Evolutionary conservation across 2,329 filamentous ascomycete genomes (phyloP), one percentile per base, ranked within the genome.

Genomic region (Chrysosporium keratinophilum): DNA sequence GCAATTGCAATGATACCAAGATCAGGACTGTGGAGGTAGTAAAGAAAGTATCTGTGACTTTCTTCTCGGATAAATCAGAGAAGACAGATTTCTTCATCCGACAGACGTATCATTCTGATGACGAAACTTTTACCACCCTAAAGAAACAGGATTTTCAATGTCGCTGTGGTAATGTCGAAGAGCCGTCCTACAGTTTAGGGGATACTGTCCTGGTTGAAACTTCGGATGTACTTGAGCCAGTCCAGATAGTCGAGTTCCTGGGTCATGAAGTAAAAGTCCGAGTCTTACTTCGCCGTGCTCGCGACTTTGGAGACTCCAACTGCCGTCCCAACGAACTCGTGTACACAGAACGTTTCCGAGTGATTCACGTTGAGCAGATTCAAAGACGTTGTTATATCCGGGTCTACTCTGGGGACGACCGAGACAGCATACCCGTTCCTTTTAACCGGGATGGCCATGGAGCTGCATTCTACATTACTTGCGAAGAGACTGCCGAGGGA

Each of bases 391-490:
- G 86, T 57, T 65, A 79, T 1, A 69, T 91, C 1, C 75, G 81
- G 0, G 76, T 76, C 56, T 84, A 82, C 56, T 62, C 56, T 0
- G 58, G 64, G 0, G 61, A 62, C 0, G 69, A 78, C 9, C 52
- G 66, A 1, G 31, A 57, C 1, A 14, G 50, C 1, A 74, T 90
- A 2, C 76, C 79, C 0, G 68, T 74, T 0, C 85, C 85, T 0
- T 93, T 89, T 64, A 72, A 81, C 58, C 74, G 80, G 0, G 70
- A 77, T 17, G 87, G 87, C 0, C 78, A 76, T 0, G 85, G 83
- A 0, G 80, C 85, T 56, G 76, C 77, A 14, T 91, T 84, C 63
- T 86, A 76, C 56, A 75, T 88, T 9, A 79, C 76, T 0, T 72
- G 75, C 46, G 59, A 64, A 34, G 63, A 73, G 23, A 46, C 67